Conservation (phyloP, 2,329 filamentous ascomycete genomes). For the Dactylellina haptotyla region DNA sequence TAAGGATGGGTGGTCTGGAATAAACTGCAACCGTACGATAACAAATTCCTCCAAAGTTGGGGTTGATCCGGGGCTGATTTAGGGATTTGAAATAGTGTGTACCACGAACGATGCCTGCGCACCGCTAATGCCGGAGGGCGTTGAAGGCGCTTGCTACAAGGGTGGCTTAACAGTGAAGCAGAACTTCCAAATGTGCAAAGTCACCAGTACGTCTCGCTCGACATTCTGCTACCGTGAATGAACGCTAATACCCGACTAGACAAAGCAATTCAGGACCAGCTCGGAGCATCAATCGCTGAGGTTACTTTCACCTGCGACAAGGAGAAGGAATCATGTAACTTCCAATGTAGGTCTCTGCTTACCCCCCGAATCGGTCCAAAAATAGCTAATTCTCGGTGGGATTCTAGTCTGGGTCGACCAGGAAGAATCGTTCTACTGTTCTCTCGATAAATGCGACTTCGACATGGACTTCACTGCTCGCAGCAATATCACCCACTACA, state of each 20-base stretch:
- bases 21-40: slow-evolving; percentile 81
- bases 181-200: slow-evolving; percentile 97
- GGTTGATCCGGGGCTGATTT: not conserved
- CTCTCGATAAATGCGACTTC: slow-evolving; percentile 81
- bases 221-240: not conserved
- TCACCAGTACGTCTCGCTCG: slow-evolving; percentile 71
- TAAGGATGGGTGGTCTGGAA: slow-evolving; percentile 91
- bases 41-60: not conserved
- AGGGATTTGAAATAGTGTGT: slow-evolving; percentile 71
- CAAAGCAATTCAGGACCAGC: slow-evolving; percentile 85
- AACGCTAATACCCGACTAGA: slow-evolving; percentile 61
- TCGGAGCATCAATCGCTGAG: slow-evolving; percentile 86
- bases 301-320: slow-evolving; percentile 92
- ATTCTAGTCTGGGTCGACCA: slow-evolving; percentile 90
- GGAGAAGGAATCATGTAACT: slow-evolving; percentile 81
- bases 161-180: slow-evolving; percentile 89
- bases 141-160: slow-evolving; percentile 89
- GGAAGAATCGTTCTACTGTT: slow-evolving; percentile 95
- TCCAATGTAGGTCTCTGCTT: slow-evolving; percentile 75
- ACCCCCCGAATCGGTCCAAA: not conserved
- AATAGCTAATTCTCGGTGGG: not conserved
- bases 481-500: slow-evolving; percentile 84
- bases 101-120: slow-evolving; percentile 83
- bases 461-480: slow-evolving; percentile 73
- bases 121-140: slow-evolving; percentile 82